phyloP scores from a whole-genome alignment of 495 filamentous ascomycete genomes.

The Saxophila tyrrhenica region DNA sequence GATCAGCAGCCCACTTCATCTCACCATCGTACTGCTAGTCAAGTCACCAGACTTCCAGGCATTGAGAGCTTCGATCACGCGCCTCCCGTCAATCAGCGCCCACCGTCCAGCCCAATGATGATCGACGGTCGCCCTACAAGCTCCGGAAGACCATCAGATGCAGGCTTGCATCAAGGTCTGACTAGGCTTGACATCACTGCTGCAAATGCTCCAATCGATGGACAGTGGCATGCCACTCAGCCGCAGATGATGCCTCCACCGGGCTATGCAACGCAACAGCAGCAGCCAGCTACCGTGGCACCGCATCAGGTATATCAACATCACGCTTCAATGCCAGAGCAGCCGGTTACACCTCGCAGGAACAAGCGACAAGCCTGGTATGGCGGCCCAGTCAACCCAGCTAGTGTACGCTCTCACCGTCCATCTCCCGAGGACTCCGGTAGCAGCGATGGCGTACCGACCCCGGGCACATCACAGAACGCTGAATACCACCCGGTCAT shows the following conservation, averaged over 20 bases:
- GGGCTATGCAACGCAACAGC: not conserved
- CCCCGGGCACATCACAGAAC: constrained; percentile 46
- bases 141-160: constrained; percentile 47
- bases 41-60: constrained; percentile 59
- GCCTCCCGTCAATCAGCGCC: constrained; percentile 40
- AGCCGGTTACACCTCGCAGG: constrained; percentile 44
- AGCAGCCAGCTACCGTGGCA: not conserved
- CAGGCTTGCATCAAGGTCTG: constrained; percentile 59
- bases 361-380: constrained; percentile 60
- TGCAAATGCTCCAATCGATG: constrained; percentile 35
- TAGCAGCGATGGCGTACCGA: constrained; percentile 58
- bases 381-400: constrained; percentile 40
- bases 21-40: constrained; percentile 39
- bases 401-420: constrained; percentile 25
- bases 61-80: constrained; percentile 83
- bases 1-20: constrained; percentile 43
- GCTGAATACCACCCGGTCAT: constrained; percentile 55
- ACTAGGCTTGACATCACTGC: constrained; percentile 60
- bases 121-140: constrained; percentile 25
- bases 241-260: constrained; percentile 27
- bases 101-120: constrained; percentile 33
- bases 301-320: not conserved
- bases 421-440: constrained; percentile 63
- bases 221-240: constrained; percentile 13
- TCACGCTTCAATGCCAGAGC: constrained; percentile 19